Percentiles rank a stretch among this genome's conserved stretches.
phyloP scores from a whole-genome alignment of 306 rosid species.

The Lathyrus aphaca region DNA sequence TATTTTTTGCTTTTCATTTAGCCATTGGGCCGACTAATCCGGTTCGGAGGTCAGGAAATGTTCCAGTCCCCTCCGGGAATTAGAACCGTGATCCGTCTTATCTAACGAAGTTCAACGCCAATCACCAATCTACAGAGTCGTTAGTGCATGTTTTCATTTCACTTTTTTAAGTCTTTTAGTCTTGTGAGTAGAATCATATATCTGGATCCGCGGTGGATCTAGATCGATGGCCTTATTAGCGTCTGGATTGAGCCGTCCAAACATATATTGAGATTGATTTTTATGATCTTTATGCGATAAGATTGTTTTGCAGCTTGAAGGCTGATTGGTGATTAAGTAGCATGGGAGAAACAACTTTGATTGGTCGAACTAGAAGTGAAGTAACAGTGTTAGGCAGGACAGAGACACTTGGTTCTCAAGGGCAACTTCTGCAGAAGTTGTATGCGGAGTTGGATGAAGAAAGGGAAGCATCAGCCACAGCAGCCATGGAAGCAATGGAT shows the following conservation, averaged over 20 bases:
- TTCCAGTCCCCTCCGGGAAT: no score
- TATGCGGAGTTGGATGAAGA: constrained; percentile 81
- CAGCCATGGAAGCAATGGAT: constrained; percentile 80
- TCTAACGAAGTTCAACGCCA: no score
- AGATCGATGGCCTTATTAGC: no score
- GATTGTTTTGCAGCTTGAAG: constrained; percentile 4
- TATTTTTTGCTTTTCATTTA: no score
- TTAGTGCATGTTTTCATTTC: no score
- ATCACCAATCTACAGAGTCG: background rate
- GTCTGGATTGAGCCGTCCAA: no score
- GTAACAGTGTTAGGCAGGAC: constrained; percentile 39
- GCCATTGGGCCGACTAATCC: no score
- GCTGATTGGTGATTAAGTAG: constrained; percentile 31
- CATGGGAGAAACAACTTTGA: constrained; percentile 62
- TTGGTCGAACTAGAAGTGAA: constrained; percentile 61
- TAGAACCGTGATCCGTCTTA: no score
- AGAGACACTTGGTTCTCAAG: constrained; percentile 67
- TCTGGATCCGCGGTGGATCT: no score
- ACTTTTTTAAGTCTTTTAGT: background rate
- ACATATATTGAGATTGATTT: background rate
- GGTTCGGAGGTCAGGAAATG: no score
- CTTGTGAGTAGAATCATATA: background rate
- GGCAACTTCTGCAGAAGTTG: constrained; percentile 73
- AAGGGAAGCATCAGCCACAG: constrained; percentile 85
- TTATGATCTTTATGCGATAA: background rate